A percentile compares a stretch with the other conserved stretches of the same genome.
Evolutionary conservation across 495 filamentous ascomycete species (phyloP).

Genomic region (Margaritispora aquatica): DNA sequence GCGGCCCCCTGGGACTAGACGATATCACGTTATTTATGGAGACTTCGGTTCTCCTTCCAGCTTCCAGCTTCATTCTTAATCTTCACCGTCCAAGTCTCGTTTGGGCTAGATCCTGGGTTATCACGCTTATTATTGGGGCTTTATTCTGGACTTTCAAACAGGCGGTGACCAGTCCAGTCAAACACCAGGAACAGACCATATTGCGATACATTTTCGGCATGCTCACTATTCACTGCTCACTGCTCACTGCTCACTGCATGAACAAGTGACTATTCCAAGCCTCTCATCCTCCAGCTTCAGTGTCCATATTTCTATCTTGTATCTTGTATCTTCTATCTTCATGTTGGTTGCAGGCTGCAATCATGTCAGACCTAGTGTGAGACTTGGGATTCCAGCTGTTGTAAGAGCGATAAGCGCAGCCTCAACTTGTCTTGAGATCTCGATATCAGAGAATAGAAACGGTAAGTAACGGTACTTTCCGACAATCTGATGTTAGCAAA

Average conservation of each 20-base stretch:
- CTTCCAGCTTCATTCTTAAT: neutral
- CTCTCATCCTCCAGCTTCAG: too few relatives aligned
- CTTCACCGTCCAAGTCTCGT: neutral
- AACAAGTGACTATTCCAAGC: too few relatives aligned
- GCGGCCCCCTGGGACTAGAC: neutral
- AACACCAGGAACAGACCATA: too few relatives aligned
- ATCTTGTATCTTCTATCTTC: too few relatives aligned
- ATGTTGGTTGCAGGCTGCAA: too few relatives aligned
- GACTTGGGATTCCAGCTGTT: neutral
- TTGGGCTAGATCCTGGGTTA: too few relatives aligned
- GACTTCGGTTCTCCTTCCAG: neutral
- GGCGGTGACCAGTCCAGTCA: too few relatives aligned
- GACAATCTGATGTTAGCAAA: neutral
- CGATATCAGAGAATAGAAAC: neutral
- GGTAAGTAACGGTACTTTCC: neutral
- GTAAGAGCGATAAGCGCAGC: neutral
- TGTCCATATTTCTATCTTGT: too few relatives aligned
- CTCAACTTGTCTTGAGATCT: neutral
- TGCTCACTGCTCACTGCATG: conserved; percentile 1
- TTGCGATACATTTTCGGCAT: too few relatives aligned
- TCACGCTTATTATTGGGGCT: too few relatives aligned
- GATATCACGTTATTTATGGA: conserved; percentile 18
- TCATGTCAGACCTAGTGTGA: too few relatives aligned
- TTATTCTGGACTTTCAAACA: too few relatives aligned
- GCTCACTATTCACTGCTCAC: conserved; percentile 5